Evolutionary conservation across 352 stramenopile species (phyloP), one percentile per base, ranked within the genome.

Genomic region (Phytophthora ohioensis): DNA sequence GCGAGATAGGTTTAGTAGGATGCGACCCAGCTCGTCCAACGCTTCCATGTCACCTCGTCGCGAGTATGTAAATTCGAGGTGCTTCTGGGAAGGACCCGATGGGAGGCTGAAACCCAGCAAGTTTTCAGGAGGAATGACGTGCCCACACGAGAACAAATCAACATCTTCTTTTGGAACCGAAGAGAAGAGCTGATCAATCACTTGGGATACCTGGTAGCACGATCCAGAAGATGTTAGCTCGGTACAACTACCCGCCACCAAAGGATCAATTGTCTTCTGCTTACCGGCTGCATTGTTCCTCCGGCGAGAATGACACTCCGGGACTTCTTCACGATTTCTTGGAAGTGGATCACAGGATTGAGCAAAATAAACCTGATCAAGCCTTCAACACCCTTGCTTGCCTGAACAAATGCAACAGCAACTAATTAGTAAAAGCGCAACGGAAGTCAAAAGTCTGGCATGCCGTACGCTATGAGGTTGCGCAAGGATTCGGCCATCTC

Each of bases 81-180:
- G 88, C 45, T 92, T 84, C 17, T 91, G 82, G 12, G 88, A 95
- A 12, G 96, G 94, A 34, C 95, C 97, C 15, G 70, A 76, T 9
- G 83, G 81, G 17, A 95, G 65, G 30, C 76, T 94, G 54, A 93
- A 91, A 15, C 82, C 85, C 3, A 94, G 45, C 27, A 99, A 85
- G 75, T 99, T 98, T 61, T 91, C 79, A 0, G 85, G 78, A 53
- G 96, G 91, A 71, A 99, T 98, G 1, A 99, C 97, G 76, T 99
- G 98, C n/a, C 95, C 97, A 66, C 97, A 99, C 1, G 97, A 98
- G 79, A 99, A 99, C 2, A 98, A 74, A 60, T 97, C 91, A n/a
- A 99, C 87, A 2, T 80, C 59, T 42, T 83, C 67, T 31, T 55
- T 62, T n/a, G 84, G 74, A 0, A 98, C 57, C 8, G 80, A 79